Conservation (phyloP, 495 filamentous ascomycete species). For the Cercophora samala region DNA sequence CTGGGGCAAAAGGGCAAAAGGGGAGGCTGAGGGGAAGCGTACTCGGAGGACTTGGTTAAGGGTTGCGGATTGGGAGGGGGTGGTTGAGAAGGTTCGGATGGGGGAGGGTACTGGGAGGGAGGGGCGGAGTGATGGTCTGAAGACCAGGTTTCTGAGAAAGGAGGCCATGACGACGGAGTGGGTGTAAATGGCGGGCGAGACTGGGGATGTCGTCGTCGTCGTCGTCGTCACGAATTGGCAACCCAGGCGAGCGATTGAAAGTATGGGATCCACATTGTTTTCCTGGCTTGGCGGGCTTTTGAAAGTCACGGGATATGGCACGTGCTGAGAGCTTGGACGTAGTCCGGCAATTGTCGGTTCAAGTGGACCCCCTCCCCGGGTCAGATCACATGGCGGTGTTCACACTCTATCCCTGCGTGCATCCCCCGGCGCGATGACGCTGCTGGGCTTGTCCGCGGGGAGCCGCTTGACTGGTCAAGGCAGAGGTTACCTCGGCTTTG, state of each 20-base stretch:
- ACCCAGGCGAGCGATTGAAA: not conserved
- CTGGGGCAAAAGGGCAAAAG: not conserved
- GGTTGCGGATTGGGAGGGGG: conserved; percentile 51
- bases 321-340: conserved; percentile 18
- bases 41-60: conserved; percentile 59
- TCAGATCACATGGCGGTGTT: conserved; percentile 21
- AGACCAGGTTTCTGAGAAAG: conserved; percentile 30
- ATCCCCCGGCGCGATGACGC: conserved; percentile 1
- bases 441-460: not conserved
- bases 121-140: conserved; percentile 30
- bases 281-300: conserved; percentile 13
- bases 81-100: conserved; percentile 47
- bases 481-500: conserved; percentile 20
- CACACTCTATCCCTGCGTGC: not conserved
- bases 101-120: conserved; percentile 14
- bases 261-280: conserved; percentile 1
- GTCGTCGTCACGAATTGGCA: conserved; percentile 9
- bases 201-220: conserved; percentile 7
- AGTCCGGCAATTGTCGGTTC: conserved; percentile 14
- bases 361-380: not conserved
- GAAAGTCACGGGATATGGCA: conserved; percentile 23
- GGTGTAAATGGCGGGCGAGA: conserved; percentile 15
- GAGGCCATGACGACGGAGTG: conserved; percentile 26
- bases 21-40: conserved; percentile 21
- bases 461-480: conserved; percentile 11